phyloP scores from a whole-genome alignment of 768 basidiomycete species.

The Phlegmacium glaucopus region DNA sequence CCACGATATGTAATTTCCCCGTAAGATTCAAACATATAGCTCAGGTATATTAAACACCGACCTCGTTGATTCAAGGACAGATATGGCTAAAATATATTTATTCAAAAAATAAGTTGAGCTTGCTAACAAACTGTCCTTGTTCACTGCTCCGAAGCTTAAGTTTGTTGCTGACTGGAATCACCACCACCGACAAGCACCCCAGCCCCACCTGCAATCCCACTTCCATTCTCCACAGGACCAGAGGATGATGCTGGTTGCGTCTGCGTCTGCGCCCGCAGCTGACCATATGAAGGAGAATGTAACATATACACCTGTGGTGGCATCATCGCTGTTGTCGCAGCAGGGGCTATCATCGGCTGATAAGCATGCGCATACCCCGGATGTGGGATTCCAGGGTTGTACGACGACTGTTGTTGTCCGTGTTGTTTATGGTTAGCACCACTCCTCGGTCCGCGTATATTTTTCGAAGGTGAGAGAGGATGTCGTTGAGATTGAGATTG shows the following conservation, averaged over 20 bases:
- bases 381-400: background rate
- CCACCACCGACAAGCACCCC: background rate
- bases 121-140: too few species aligned
- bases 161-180: too few species aligned
- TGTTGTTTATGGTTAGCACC: background rate
- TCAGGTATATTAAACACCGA: background rate
- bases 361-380: background rate
- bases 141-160: too few species aligned
- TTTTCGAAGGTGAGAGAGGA: background rate
- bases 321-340: background rate
- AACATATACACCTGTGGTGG: background rate
- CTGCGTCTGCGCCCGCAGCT: background rate
- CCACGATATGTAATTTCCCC: too few species aligned
- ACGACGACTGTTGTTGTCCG: background rate
- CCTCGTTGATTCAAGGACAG: too few species aligned
- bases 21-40: too few species aligned
- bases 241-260: conserved; percentile 1
- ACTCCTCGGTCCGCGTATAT: background rate
- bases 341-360: background rate
- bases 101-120: too few species aligned
- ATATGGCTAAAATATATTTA: too few species aligned
- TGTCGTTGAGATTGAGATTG: background rate
- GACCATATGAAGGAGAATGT: background rate
- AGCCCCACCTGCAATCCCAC: background rate
- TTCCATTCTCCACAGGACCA: background rate